Evolutionary conservation across 73 alveolate species (phyloP), one percentile per base, ranked within the genome.

Genomic region (Tetrahymena borealis): DNA sequence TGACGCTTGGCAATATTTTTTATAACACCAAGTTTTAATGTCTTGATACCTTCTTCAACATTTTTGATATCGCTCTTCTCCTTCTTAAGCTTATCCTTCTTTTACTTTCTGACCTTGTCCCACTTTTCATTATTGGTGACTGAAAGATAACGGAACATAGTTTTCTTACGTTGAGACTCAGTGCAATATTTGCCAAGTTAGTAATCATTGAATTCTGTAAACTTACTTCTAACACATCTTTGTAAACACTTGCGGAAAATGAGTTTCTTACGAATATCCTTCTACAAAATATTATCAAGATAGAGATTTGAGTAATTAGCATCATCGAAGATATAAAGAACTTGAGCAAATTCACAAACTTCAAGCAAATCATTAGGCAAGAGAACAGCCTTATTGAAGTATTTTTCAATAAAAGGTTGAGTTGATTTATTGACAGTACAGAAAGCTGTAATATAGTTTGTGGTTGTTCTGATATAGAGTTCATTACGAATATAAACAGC

Each of bases 171-270:
- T 15, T 91, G 36, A 60, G 91, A 5, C 11, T 91, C 94, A 0
- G 94, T 42, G 32, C 94, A 91, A 42, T 94, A 41, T 60, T 94
- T 94, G 24, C 96, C 97, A 35, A 94, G 79, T 39, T 94, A 90
- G 33, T 94, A 94, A 18, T 39, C 33, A 41, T 37, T 32, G 37
- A 94, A 94, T 33, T 93, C 38, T 6, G 41, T 60, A 39, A 94
- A 90, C 20, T 94, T 94, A 36, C 90, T 78, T 78, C 10, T 38
- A 5, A 94, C 42, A 16, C 79, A 60, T 16, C 79, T 94, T 91
- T 93, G 93, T 41, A 94, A 42, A n/a, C 40, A 37, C 20, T 40
- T 92, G 28, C 95, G 94, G 92, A 94, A 35, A 10, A 7, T 1
- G n/a, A 78, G 4, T 35, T 39, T 24, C 38, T 91, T 8, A 13